These are phyloP conservation scores for Parastagonospora avenae DNA, from an alignment of 2,329 filamentous ascomycete species.

Conservation along the genomic window DNA sequence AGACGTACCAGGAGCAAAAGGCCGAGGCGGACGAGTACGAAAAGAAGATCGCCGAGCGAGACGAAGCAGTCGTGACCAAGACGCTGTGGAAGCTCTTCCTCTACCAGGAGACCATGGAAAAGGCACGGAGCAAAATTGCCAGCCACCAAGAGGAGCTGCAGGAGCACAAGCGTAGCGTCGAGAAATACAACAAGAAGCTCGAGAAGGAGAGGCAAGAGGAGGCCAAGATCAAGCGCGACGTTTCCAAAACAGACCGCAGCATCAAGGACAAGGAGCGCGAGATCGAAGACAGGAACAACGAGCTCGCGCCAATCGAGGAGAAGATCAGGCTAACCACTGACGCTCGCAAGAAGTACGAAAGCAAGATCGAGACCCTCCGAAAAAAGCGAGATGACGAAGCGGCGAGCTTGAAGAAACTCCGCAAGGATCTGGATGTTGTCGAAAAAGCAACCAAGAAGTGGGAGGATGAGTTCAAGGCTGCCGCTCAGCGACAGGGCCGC, in stretches of 20 bases:
- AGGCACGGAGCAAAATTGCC: slow-evolving; percentile 87
- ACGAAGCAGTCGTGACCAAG: slow-evolving; percentile 89
- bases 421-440: slow-evolving; percentile 81
- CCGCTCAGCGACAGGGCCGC: slow-evolving; percentile 83
- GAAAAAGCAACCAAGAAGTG: slow-evolving; percentile 88
- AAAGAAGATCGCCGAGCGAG: slow-evolving; percentile 85
- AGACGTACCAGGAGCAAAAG: slow-evolving; percentile 97
- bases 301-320: slow-evolving; percentile 86
- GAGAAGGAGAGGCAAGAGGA: slow-evolving; percentile 86
- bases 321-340: slow-evolving; percentile 78
- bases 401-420: slow-evolving; percentile 70
- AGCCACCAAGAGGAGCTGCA: slow-evolving; percentile 94
- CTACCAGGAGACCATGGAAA: slow-evolving; percentile 90
- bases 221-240: slow-evolving; percentile 73
- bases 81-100: slow-evolving; percentile 97
- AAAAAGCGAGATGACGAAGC: slow-evolving; percentile 78
- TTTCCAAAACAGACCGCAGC: slow-evolving; percentile 78
- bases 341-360: slow-evolving; percentile 71
- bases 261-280: slow-evolving; percentile 87
- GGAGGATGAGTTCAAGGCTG: slow-evolving; percentile 84
- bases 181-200: slow-evolving; percentile 79
- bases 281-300: slow-evolving; percentile 84
- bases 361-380: slow-evolving; percentile 70
- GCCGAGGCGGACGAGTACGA: slow-evolving; percentile 93
- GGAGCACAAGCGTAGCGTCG: slow-evolving; percentile 85